Evolutionary conservation across 2,329 filamentous ascomycete genomes (phyloP).

Genomic region (Fusarium piperis): DNA sequence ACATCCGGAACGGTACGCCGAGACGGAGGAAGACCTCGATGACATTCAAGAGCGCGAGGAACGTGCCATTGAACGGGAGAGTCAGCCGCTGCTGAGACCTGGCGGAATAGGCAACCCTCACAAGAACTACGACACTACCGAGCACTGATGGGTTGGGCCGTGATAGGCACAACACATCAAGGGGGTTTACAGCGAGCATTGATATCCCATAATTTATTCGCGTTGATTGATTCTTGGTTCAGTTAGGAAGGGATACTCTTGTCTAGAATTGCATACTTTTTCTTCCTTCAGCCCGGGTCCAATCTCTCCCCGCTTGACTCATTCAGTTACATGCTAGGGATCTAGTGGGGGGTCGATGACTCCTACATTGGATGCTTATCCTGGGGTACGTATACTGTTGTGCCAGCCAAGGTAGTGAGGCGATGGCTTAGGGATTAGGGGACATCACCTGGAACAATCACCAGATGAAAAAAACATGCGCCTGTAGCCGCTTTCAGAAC

Average conservation of each 20-base stretch:
- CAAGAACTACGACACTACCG: slow-evolving; percentile 50
- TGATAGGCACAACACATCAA: neutral
- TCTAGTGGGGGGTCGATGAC: slow-evolving; percentile 33
- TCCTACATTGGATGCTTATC: slow-evolving; percentile 7
- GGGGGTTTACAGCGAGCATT: slow-evolving; percentile 33
- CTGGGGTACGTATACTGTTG: neutral
- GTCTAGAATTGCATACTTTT: slow-evolving; percentile 25
- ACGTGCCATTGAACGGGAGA: slow-evolving; percentile 60
- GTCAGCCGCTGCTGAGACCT: slow-evolving; percentile 59
- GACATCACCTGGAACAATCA: neutral
- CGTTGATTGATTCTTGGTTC: slow-evolving; percentile 23
- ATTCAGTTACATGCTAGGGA: neutral
- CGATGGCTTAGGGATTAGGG: neutral
- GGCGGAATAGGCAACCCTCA: slow-evolving; percentile 60
- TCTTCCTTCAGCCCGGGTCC: neutral
- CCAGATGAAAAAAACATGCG: neutral
- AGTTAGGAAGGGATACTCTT: slow-evolving; percentile 17
- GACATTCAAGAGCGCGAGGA: slow-evolving; percentile 62
- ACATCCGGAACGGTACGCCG: slow-evolving; percentile 62
- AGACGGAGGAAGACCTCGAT: slow-evolving; percentile 61
- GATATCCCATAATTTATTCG: slow-evolving; percentile 29
- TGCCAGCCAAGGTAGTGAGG: neutral
- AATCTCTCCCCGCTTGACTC: slow-evolving; percentile 16
- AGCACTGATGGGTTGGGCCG: slow-evolving; percentile 15
- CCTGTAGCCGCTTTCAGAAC: neutral